These are phyloP conservation scores for Mycocentrospora acerina DNA, from an alignment of 2,329 filamentous ascomycete species.

Conservation along the genomic window DNA sequence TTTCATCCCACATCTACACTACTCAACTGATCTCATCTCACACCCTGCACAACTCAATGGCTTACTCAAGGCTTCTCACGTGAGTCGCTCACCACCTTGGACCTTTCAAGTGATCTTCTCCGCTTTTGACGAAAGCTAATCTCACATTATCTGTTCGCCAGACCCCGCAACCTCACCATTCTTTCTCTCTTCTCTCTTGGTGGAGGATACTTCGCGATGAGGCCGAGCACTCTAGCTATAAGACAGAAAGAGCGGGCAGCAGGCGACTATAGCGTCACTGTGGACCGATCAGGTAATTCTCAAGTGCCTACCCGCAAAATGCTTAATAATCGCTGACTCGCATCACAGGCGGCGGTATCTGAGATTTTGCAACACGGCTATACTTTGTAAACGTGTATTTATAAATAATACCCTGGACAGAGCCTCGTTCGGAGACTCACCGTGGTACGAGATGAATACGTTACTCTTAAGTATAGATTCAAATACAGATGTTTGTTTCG, in stretches of 20 bases:
- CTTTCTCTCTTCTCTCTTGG: constrained; percentile 35
- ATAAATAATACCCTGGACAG: no score
- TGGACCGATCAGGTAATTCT: constrained; percentile 37
- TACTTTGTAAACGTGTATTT: no score
- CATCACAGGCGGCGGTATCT: constrained; percentile 7
- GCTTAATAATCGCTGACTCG: constrained; percentile 1
- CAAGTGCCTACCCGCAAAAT: neutral
- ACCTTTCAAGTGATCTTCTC: constrained; percentile 1
- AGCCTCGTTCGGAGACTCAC: no score
- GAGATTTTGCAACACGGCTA: neutral
- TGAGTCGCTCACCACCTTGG: constrained; percentile 14
- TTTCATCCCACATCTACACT: neutral
- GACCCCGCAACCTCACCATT: constrained; percentile 35
- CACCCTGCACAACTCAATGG: constrained; percentile 19
- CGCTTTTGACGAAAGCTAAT: constrained; percentile 16
- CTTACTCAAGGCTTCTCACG: constrained; percentile 33
- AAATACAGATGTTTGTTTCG: no score
- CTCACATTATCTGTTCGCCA: constrained; percentile 7
- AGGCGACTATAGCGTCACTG: constrained; percentile 40
- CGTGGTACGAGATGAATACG: no score
- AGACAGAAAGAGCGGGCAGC: constrained; percentile 28
- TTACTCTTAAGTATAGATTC: no score
- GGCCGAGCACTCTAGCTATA: constrained; percentile 28
- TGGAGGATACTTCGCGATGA: constrained; percentile 36
- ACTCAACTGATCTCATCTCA: no score